These are phyloP conservation scores for Acephala macrosclerotiorum DNA, from an alignment of 2,329 filamentous ascomycete genomes.

Conservation along the genomic window DNA sequence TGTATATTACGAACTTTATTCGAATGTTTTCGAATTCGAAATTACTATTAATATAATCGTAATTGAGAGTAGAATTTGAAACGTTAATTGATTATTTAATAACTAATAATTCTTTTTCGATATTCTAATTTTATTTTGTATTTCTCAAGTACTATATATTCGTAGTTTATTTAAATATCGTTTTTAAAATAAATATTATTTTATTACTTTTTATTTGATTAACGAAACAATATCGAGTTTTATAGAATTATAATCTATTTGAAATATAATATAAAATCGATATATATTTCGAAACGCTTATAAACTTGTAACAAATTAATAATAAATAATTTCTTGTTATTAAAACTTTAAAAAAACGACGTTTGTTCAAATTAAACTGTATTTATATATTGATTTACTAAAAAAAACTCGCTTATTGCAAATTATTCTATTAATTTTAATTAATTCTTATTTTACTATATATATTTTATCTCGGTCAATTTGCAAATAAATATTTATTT, in stretches of 20 bases:
- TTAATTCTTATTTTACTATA: not conserved
- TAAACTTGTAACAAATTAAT: slow-evolving; percentile 1
- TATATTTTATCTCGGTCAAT: not conserved
- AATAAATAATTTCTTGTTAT: slow-evolving; percentile 10
- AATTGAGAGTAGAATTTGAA: slow-evolving; percentile 8
- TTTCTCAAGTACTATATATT: slow-evolving; percentile 28
- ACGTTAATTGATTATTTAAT: slow-evolving; percentile 5
- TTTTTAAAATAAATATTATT: slow-evolving; percentile 16
- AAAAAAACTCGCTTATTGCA: slow-evolving; percentile 2
- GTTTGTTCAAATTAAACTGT: slow-evolving; percentile 10
- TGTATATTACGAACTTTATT: slow-evolving; percentile 29
- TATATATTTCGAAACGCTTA: slow-evolving; percentile 3
- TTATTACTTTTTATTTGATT: slow-evolving; percentile 14
- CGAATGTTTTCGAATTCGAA: slow-evolving; percentile 29
- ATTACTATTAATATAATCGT: slow-evolving; percentile 26
- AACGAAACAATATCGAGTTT: slow-evolving; percentile 10
- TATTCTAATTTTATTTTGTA: slow-evolving; percentile 9
- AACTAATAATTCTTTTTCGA: slow-evolving; percentile 16
- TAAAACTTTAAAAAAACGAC: slow-evolving; percentile 7
- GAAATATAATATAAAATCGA: slow-evolving; percentile 5
- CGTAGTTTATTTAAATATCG: slow-evolving; percentile 21
- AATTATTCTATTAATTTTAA: slow-evolving; percentile 8
- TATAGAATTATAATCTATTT: slow-evolving; percentile 12
- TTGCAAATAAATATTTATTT: slow-evolving; percentile 5
- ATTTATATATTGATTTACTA: slow-evolving; percentile 12